phyloP scores from a whole-genome alignment of 305 asterid genomes.

The Solanum hybrid region DNA sequence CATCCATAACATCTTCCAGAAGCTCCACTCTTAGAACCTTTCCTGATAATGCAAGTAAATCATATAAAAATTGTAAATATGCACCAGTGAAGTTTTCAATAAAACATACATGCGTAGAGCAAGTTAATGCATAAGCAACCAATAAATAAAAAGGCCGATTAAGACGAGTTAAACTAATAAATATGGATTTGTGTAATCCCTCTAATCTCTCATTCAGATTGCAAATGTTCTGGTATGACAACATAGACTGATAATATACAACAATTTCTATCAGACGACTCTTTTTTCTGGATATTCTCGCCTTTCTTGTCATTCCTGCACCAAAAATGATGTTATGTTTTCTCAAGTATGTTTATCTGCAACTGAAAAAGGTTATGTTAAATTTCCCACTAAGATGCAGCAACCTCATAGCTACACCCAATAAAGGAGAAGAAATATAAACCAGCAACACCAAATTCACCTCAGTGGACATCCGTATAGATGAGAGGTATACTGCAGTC shows the following conservation, averaged over 20 bases:
- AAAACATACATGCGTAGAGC: neutral
- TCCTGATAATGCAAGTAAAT: slow-evolving; percentile 18
- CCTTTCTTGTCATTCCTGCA: neutral
- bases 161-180: neutral
- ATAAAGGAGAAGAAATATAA: neutral
- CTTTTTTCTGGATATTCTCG: neutral
- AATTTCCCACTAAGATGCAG: neutral
- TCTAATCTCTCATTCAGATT: neutral
- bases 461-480: neutral
- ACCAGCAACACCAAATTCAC: neutral
- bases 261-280: neutral
- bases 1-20: slow-evolving; percentile 37
- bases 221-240: neutral
- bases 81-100: neutral
- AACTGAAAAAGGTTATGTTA: neutral
- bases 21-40: slow-evolving; percentile 46
- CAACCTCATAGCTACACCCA: neutral
- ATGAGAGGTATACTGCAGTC: neutral
- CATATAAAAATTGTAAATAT: neutral
- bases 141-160: neutral
- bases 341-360: neutral
- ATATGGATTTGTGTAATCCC: neutral
- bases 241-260: neutral
- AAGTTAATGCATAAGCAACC: neutral
- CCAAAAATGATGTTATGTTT: neutral